Evolutionary conservation across 495 filamentous ascomycete genomes (phyloP), one percentile per base, ranked within the genome.

Genomic region (Amphirosellinia nigrospora): DNA sequence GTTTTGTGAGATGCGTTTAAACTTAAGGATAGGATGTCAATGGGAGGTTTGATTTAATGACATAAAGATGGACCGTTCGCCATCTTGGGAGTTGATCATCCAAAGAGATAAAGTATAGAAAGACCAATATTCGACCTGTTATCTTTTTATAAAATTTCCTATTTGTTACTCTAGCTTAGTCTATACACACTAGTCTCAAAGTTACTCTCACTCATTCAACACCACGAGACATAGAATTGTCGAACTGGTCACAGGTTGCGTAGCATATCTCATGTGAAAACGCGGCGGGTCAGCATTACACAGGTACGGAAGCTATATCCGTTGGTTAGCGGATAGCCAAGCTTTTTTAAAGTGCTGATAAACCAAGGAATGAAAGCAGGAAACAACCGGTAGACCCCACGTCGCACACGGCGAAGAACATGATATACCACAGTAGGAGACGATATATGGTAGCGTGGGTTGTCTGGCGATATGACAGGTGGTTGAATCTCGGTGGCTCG

Each of bases 401-500:
- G 9, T 2, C 23, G 9, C 10, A n/a, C 3, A n/a, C 23, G 2
- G 38, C 59, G 21, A 43, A 38, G 34, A 23, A 19, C 5, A 9
- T 30, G 9, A 0, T 5, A 36, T 30, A 32, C 9, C 19, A 26
- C 53, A 28, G 32, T 55, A 15, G 16, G 52, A n/a, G 4, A 30
- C 9, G 6, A 7, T 34, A 36, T 39, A 50, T 43, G 28, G 15
- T n/a, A 64, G 21, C 30, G 36, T 63, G 11, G 11, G n/a, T n/a
- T 36, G n/a, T 50, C 30, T 36, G n/a, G 36, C 30, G 32, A 68
- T 36, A n/a, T 65, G 72, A 72, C 58, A 74, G 70, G 72, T 70
- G 70, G 70, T 34, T 70, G 59, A 72, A 73, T 41, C 30, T 75
- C 69, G 75, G 71, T 69, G 60, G 59, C 60, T 77, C 75, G 75